Evolutionary conservation across 331 rosid species (phyloP).

Genomic region (Saraca asoca): DNA sequence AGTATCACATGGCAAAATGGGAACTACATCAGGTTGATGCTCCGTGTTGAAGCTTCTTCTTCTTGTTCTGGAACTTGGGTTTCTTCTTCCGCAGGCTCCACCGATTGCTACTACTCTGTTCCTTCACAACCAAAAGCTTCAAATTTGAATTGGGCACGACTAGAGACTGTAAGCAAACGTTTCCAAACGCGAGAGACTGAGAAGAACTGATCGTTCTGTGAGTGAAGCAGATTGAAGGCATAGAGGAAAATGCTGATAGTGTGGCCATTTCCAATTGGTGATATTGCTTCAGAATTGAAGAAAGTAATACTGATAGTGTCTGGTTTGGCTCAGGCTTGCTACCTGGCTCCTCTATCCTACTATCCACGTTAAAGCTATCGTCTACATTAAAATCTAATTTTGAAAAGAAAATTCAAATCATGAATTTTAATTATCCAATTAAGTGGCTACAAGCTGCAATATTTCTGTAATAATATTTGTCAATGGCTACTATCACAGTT

Average conservation of each 20-base stretch:
- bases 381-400: no score
- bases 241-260: conserved; percentile 42
- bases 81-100: conserved; percentile 58
- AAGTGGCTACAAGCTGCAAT: no score
- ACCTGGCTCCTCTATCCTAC: neutral
- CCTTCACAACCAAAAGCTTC: conserved; percentile 20
- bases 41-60: conserved; percentile 42
- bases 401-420: no score
- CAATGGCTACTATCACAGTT: no score
- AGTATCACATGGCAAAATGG: conserved; percentile 72
- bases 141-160: conserved; percentile 31
- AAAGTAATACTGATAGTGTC: no score
- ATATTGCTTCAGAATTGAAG: neutral
- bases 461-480: no score
- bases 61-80: conserved; percentile 43
- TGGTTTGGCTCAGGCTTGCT: no score
- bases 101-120: conserved; percentile 16
- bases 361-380: no score
- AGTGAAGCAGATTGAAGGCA: conserved; percentile 34
- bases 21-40: conserved; percentile 67
- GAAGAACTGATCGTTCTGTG: conserved; percentile 21
- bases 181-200: conserved; percentile 37
- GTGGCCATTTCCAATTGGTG: conserved; percentile 54
- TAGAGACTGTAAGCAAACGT: conserved; percentile 32
- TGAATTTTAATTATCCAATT: no score